Evolutionary conservation across 1,139 yeast genomes (phyloP), one percentile per base, ranked within the genome.

Genomic region (Candida buenavistaensis): DNA sequence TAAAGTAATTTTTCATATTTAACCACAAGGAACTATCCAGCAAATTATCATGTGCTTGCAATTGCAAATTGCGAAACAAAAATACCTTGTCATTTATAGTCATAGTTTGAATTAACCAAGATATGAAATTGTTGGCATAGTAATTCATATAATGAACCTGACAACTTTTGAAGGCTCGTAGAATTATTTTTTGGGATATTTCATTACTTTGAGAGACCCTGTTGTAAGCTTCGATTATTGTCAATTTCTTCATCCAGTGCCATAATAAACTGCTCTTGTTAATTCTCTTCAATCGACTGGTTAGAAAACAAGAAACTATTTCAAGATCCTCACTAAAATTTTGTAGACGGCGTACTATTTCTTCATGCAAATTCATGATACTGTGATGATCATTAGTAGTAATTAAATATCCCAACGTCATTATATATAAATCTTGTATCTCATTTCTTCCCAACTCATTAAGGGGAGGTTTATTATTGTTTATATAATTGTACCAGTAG

Each of bases 191-290:
- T 10, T 25, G 9, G 24, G 30, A 32, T 5, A 30, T 11, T 3
- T n/a, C 20, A 9, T 19, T 9, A 4, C 5, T 12, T 3, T 5
- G 6, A 17, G 11, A 7, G 6, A 15, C n/a, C 8, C 12, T 21
- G 14, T 17, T 16, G 19, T 23, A 24, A 3, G 23, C 15, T 11
- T 12, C 12, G 12, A 16, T 23, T 3, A 59, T 41, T 3, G 54
- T 37, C 26, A 66, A 40, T 40, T 64, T 62, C 37, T 62, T 62
- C 32, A 65, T 43, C 50, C 59, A 53, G 22, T 45, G 45, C 74
- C 74, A 70, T n/a, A 70, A 50, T 12, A 66, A 51, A 4, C 72
- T 57, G 47, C 72, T 68, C 47, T 70, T 70, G 44, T 70, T 70
- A 40, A 70, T 61, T 34, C 68, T 48, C 33, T 55, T 54, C 31